phyloP scores from a whole-genome alignment of 1,284 basidiomycete genomes.

The Malassezia obtusa region DNA sequence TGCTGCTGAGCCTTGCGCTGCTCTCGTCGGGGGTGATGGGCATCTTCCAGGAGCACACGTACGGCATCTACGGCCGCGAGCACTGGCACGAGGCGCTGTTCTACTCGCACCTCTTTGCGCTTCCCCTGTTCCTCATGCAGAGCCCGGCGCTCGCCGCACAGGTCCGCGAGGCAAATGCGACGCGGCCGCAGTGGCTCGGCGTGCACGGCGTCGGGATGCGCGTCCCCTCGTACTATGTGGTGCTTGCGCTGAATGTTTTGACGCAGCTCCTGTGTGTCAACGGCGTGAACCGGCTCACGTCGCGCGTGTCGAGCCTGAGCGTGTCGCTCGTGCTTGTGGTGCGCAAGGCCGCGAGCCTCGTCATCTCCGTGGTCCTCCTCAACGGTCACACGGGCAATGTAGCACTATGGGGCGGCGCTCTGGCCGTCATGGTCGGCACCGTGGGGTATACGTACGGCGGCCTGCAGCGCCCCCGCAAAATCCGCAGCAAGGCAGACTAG shows the following conservation, averaged over 20 bases:
- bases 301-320: constrained; percentile 62
- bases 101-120: constrained; percentile 60
- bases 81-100: constrained; percentile 88
- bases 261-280: constrained; percentile 82
- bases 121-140: constrained; percentile 58
- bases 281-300: constrained; percentile 75
- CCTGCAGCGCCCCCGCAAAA: background rate
- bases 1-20: constrained; percentile 65
- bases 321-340: constrained; percentile 82
- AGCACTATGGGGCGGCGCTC: constrained; percentile 35
- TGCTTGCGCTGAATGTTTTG: constrained; percentile 62
- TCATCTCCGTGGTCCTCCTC: constrained; percentile 60
- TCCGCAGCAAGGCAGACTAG: background rate
- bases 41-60: constrained; percentile 74
- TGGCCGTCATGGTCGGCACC: constrained; percentile 63
- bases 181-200: constrained; percentile 27
- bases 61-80: constrained; percentile 56
- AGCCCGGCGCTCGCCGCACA: constrained; percentile 12
- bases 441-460: constrained; percentile 55
- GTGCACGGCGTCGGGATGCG: constrained; percentile 23
- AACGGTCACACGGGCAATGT: constrained; percentile 15
- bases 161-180: constrained; percentile 23
- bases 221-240: constrained; percentile 60
- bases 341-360: constrained; percentile 73
- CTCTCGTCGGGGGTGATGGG: constrained; percentile 73